Percentiles rank a stretch among this genome's conserved stretches.
phyloP scores from a whole-genome alignment of 1,284 basidiomycete genomes.

The Entoloma clypeatum region DNA sequence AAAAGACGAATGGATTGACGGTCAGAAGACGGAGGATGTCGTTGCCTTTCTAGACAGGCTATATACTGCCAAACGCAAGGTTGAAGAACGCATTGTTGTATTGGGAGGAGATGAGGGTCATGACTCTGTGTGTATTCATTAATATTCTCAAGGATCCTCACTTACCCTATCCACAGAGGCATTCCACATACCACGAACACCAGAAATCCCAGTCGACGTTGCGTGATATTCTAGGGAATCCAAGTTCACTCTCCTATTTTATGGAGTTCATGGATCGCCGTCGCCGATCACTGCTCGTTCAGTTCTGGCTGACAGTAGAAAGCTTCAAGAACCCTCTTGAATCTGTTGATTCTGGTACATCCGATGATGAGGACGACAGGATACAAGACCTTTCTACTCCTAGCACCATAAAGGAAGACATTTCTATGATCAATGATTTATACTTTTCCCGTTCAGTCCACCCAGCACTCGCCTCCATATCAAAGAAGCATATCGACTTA shows the following conservation, averaged over 20 bases:
- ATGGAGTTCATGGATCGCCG: constrained; percentile 98
- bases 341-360: constrained; percentile 68
- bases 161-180: constrained; percentile 18
- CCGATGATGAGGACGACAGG: constrained; percentile 62
- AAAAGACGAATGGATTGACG: constrained; percentile 81
- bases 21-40: constrained; percentile 77
- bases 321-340: constrained; percentile 97
- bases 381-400: constrained; percentile 57
- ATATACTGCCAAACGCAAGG: constrained; percentile 81
- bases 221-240: constrained; percentile 79
- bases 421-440: constrained; percentile 79
- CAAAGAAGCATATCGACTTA: constrained; percentile 62
- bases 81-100: constrained; percentile 79
- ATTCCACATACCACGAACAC: constrained; percentile 37
- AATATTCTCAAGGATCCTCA: neutral
- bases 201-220: constrained; percentile 48
- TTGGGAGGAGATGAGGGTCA: constrained; percentile 67
- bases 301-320: constrained; percentile 97
- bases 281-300: constrained; percentile 79
- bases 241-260: constrained; percentile 88
- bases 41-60: constrained; percentile 86
- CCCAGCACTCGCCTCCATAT: constrained; percentile 61
- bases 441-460: constrained; percentile 74
- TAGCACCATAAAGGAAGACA: constrained; percentile 75
- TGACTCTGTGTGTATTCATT: constrained; percentile 44